Evolutionary conservation across 331 rosid genomes (phyloP).

Genomic region (Malus hybrid): DNA sequence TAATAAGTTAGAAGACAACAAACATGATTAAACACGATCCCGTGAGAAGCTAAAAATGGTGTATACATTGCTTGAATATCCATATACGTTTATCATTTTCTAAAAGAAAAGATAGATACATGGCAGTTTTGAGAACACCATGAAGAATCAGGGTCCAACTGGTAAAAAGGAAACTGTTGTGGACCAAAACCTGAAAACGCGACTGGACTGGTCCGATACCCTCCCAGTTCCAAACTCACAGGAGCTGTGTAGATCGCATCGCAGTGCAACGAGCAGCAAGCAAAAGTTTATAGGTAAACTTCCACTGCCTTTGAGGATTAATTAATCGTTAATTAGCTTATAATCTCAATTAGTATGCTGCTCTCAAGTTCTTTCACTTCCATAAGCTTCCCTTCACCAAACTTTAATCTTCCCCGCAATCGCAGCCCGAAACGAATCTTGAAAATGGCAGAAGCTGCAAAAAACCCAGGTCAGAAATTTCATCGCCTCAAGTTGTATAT

Average conservation of each 20-base stretch:
- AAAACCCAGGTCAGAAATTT: conserved; percentile 42
- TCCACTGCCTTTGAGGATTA: neutral
- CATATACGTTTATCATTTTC: no score
- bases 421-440: conserved; percentile 16
- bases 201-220: neutral
- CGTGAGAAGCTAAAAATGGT: no score
- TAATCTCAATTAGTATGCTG: conserved; percentile 15
- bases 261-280: neutral
- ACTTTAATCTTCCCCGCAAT: conserved; percentile 24
- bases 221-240: neutral
- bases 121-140: neutral
- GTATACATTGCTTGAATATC: no score
- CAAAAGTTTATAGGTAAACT: neutral
- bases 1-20: no score
- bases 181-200: neutral
- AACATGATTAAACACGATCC: no score
- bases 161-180: neutral
- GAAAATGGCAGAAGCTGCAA: conserved; percentile 43
- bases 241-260: neutral
- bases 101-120: no score
- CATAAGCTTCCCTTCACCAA: conserved; percentile 12
- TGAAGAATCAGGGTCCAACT: neutral
- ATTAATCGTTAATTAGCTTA: neutral
- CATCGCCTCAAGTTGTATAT: neutral
- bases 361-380: conserved; percentile 23